phyloP scores from a whole-genome alignment of 2,329 filamentous ascomycete genomes.

The Arthrobotrys pseudoclavata region DNA sequence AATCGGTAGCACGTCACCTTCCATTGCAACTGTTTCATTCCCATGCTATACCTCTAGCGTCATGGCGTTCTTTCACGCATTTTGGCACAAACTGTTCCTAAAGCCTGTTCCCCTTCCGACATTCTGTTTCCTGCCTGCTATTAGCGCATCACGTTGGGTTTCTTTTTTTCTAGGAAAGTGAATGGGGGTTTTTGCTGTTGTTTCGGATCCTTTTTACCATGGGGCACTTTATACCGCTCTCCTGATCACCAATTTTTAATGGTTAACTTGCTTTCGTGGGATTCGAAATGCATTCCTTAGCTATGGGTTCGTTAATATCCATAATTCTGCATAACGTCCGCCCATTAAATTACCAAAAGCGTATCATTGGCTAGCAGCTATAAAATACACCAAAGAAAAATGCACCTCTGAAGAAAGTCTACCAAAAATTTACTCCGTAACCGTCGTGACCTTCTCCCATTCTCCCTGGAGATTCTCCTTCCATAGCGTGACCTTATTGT shows the following conservation, averaged over 20 bases:
- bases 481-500: slow-evolving; percentile 98
- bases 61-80: slow-evolving; percentile 1
- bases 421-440: slow-evolving; percentile 79
- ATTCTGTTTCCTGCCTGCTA: neutral
- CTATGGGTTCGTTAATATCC: neutral
- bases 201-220: neutral
- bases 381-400: slow-evolving; percentile 45
- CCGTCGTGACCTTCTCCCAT: slow-evolving; percentile 97
- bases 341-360: slow-evolving; percentile 11
- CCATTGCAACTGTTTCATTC: neutral
- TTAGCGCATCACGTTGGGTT: slow-evolving; percentile 16
- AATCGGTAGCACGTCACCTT: neutral
- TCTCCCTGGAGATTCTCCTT: slow-evolving; percentile 97
- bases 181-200: neutral
- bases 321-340: neutral
- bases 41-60: neutral
- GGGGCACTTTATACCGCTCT: neutral
- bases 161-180: neutral
- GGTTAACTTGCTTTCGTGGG: neutral
- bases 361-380: slow-evolving; percentile 46
- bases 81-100: neutral
- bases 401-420: slow-evolving; percentile 1
- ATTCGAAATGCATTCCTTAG: neutral
- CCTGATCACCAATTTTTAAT: slow-evolving; percentile 1
- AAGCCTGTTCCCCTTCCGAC: neutral